Conservation (phyloP, 2,329 filamentous ascomycete genomes). For the Cladosporium austrohemisphaericum region DNA sequence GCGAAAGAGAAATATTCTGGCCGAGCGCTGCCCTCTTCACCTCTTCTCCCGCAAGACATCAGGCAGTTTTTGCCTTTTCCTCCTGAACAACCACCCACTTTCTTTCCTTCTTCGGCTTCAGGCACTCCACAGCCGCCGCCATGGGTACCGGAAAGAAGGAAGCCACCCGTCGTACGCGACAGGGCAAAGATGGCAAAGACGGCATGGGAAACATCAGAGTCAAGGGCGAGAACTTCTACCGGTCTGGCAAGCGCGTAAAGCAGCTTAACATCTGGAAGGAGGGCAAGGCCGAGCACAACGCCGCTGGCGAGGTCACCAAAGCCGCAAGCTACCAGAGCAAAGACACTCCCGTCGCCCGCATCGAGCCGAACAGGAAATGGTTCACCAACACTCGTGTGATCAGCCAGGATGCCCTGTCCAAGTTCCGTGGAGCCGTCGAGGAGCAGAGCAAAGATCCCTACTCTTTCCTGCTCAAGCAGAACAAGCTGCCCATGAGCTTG, state of each 20-base stretch:
- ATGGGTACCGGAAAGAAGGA: slow-evolving; percentile 97
- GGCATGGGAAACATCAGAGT: slow-evolving; percentile 86
- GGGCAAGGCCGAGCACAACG: slow-evolving; percentile 76
- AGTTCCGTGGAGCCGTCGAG: slow-evolving; percentile 88
- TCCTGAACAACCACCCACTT: neutral
- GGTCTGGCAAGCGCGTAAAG: slow-evolving; percentile 80
- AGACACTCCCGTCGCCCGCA: slow-evolving; percentile 75
- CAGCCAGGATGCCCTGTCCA: slow-evolving; percentile 78
- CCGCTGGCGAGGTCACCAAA: slow-evolving; percentile 77
- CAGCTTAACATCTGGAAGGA: slow-evolving; percentile 86
- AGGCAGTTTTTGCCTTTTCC: slow-evolving; percentile 15
- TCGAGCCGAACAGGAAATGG: slow-evolving; percentile 97
- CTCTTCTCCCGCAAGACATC: slow-evolving; percentile 1
- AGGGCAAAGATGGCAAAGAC: slow-evolving; percentile 73
- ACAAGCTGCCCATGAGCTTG: slow-evolving; percentile 93
- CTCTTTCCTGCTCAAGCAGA: slow-evolving; percentile 89
- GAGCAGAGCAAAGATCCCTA: slow-evolving; percentile 89
- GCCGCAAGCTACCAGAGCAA: slow-evolving; percentile 79
- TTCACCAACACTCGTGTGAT: slow-evolving; percentile 92
- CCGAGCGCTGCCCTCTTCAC: slow-evolving; percentile 2
- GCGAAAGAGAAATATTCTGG: slow-evolving; percentile 12
- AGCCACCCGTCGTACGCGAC: slow-evolving; percentile 71
- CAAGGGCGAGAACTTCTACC: slow-evolving; percentile 99
- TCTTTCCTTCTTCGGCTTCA: slow-evolving; percentile 1
- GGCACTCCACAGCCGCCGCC: slow-evolving; percentile 24